Conservation (phyloP, 306 rosid genomes). For the apple (Malus domestica) region DNA sequence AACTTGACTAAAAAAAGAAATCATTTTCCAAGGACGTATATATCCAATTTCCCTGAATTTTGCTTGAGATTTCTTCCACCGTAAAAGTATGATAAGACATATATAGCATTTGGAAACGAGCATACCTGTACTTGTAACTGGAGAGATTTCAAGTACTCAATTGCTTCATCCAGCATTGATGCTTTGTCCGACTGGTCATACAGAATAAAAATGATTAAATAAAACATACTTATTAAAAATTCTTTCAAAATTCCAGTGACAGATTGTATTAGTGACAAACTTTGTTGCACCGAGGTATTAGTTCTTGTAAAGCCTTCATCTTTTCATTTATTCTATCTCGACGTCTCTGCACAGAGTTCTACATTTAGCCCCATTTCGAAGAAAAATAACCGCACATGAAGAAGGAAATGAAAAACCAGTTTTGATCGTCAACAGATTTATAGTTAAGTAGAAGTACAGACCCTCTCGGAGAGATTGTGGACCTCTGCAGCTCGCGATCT, state of each 20-base stretch:
- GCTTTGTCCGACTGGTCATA: conserved; percentile 73
- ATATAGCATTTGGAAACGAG: not conserved
- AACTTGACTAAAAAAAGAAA: too few species aligned
- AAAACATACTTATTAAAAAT: not conserved
- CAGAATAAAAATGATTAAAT: conserved; percentile 1
- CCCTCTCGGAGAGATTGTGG: conserved; percentile 95
- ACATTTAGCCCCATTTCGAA: conserved; percentile 3
- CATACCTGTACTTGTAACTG: conserved; percentile 81
- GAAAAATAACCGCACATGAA: not conserved
- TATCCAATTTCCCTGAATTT: not conserved
- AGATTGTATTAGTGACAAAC: conserved; percentile 15
- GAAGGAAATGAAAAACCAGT: not conserved
- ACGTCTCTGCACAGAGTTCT: conserved; percentile 51
- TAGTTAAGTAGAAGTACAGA: conserved; percentile 14
- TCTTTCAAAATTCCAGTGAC: not conserved
- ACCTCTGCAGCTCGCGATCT: conserved; percentile 80
- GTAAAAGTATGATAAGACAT: not conserved
- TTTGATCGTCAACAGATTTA: not conserved
- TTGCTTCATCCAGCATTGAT: conserved; percentile 92
- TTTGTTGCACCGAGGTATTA: conserved; percentile 86
- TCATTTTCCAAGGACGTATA: not conserved
- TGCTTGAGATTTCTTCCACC: not conserved
- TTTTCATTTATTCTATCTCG: conserved; percentile 85
- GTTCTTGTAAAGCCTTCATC: conserved; percentile 84
- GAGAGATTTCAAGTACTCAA: conserved; percentile 76